phyloP scores from a whole-genome alignment of 2,329 filamentous ascomycete species.

The Diplodia intermedia region DNA sequence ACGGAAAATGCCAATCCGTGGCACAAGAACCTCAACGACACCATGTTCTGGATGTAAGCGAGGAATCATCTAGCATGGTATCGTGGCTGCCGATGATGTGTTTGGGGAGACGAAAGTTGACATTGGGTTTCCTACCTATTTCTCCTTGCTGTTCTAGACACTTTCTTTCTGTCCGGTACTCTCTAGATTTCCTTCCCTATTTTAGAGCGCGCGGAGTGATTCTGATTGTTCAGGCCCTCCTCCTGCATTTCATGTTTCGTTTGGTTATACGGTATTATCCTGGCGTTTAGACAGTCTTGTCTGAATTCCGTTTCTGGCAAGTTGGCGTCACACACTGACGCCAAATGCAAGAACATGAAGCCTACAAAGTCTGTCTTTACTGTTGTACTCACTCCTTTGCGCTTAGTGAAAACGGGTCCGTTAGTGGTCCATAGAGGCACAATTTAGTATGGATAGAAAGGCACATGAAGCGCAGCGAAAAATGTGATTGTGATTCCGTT shows the following conservation, averaged over 20 bases:
- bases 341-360: not conserved
- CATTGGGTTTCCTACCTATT: not conserved
- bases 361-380: not conserved
- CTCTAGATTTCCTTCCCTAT: not conserved
- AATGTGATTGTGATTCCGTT: constrained; percentile 2
- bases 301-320: too few relatives aligned
- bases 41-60: constrained; percentile 41
- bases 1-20: constrained; percentile 37
- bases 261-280: not conserved
- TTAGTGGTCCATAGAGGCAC: not conserved
- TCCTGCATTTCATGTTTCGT: not conserved
- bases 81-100: not conserved
- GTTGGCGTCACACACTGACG: not conserved
- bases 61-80: not conserved
- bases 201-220: not conserved
- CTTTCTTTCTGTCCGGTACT: not conserved
- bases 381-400: not conserved
- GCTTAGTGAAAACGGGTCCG: not conserved
- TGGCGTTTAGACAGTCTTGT: too few relatives aligned
- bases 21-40: constrained; percentile 36
- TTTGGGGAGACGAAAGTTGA: not conserved
- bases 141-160: not conserved
- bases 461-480: not conserved
- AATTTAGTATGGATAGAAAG: not conserved
- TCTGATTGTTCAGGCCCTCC: not conserved